Evolutionary conservation across 176 grass and related monocot genomes (phyloP).

Genomic region (Triticum turgidum): DNA sequence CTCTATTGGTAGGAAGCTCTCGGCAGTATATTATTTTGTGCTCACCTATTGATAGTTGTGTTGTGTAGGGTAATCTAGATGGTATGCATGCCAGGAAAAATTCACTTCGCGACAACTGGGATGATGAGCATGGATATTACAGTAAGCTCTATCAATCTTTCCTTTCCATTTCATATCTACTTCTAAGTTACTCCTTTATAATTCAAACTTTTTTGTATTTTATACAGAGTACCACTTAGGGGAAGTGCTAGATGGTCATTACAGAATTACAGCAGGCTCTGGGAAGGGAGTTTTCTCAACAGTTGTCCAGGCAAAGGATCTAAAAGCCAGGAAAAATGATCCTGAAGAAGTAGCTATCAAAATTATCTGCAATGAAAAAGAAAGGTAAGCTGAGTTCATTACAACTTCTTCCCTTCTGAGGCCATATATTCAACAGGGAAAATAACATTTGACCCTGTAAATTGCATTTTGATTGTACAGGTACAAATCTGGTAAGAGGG

Average conservation of each 20-base stretch:
- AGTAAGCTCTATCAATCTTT: constrained; percentile 51
- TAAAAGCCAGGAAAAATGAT: constrained; percentile 72
- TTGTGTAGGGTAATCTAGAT: constrained; percentile 66
- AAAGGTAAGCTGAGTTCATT: constrained; percentile 54
- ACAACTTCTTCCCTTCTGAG: background rate
- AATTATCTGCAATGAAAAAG: constrained; percentile 87
- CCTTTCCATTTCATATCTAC: background rate
- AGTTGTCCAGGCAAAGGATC: constrained; percentile 88
- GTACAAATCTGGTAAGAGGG: constrained; percentile 89
- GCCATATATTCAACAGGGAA: constrained; percentile 4
- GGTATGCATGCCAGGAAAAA: constrained; percentile 50
- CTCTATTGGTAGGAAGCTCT: background rate
- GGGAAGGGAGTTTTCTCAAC: constrained; percentile 98
- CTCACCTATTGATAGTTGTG: background rate
- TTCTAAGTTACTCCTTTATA: background rate
- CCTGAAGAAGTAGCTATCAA: constrained; percentile 95
- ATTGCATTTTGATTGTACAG: constrained; percentile 56
- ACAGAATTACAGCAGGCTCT: constrained; percentile 84
- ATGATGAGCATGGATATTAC: constrained; percentile 93
- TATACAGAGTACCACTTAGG: constrained; percentile 69
- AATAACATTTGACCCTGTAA: background rate
- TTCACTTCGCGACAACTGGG: constrained; percentile 88
- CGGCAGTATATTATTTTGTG: background rate
- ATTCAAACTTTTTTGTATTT: background rate
- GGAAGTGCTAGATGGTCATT: constrained; percentile 81